Conservation (phyloP, 2,329 filamentous ascomycete genomes). For the Whalleya microplaca region DNA sequence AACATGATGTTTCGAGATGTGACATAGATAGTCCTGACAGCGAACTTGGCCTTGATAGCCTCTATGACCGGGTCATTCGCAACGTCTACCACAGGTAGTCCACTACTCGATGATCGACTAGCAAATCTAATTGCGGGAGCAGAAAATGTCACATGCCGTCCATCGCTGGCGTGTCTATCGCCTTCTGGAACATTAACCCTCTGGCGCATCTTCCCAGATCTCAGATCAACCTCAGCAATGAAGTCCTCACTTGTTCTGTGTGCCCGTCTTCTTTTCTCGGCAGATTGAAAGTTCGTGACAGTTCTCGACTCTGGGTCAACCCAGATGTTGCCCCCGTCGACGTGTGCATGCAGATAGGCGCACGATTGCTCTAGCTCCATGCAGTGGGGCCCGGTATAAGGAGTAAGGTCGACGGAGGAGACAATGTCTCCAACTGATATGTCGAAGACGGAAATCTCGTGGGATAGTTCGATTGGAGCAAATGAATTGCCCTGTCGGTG, state of each 20-base stretch:
- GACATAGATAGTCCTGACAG: constrained; percentile 27
- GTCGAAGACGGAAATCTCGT: constrained; percentile 30
- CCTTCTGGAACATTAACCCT: constrained; percentile 31
- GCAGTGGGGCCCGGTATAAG: constrained; percentile 31
- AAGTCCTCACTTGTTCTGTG: constrained; percentile 27
- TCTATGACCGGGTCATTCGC: constrained; percentile 25
- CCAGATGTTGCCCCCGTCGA: constrained; percentile 30
- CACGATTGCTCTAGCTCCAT: constrained; percentile 29
- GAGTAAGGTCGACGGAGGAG: constrained; percentile 25
- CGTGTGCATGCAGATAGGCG: constrained; percentile 27
- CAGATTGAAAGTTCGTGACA: constrained; percentile 23
- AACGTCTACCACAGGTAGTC: constrained; percentile 30
- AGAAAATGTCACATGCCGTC: constrained; percentile 30
- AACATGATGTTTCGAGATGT: constrained; percentile 33
- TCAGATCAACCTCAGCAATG: constrained; percentile 33
- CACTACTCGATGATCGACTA: constrained; percentile 28
- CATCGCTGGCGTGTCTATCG: constrained; percentile 24
- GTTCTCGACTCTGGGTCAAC: constrained; percentile 26
- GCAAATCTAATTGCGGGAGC: constrained; percentile 32
- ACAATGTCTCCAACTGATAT: constrained; percentile 20
- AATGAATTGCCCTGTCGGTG: constrained; percentile 31
- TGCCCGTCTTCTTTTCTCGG: constrained; percentile 10
- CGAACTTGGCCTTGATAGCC: constrained; percentile 28
- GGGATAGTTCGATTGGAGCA: constrained; percentile 30
- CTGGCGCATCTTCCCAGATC: constrained; percentile 32